Evolutionary conservation across 2,329 filamentous ascomycete species (phyloP).

Genomic region (Pyricularia sp.): DNA sequence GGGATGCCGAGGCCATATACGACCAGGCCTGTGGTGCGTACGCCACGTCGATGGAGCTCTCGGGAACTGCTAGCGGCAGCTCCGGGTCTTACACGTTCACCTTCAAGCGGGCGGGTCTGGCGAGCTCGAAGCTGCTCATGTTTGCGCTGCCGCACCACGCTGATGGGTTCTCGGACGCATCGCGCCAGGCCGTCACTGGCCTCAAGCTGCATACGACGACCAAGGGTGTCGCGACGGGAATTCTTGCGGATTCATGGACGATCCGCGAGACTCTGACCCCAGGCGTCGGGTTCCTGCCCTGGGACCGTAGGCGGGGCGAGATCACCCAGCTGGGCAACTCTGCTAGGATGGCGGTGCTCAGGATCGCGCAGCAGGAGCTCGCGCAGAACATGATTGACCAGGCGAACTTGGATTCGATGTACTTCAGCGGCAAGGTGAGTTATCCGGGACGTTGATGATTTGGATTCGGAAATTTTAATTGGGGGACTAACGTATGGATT

Average conservation of each 20-base stretch:
- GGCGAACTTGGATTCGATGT: conserved; percentile 76
- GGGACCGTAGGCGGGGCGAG: conserved; percentile 47
- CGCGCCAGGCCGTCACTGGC: conserved; percentile 37
- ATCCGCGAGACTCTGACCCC: conserved; percentile 68
- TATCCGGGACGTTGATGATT: no score
- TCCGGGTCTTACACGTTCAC: conserved; percentile 63
- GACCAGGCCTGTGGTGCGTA: conserved; percentile 73
- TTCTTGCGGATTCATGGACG: conserved; percentile 66
- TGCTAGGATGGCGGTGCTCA: conserved; percentile 50
- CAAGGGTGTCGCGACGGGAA: conserved; percentile 69
- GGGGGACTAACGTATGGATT: not conserved
- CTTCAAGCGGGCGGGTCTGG: conserved; percentile 63
- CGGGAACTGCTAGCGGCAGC: conserved; percentile 49
- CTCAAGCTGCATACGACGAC: conserved; percentile 70
- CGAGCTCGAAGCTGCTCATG: conserved; percentile 59
- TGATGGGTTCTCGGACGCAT: conserved; percentile 57
- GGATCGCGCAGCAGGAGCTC: conserved; percentile 62
- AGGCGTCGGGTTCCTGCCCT: conserved; percentile 70
- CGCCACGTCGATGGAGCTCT: conserved; percentile 52
- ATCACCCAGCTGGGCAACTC: conserved; percentile 34
- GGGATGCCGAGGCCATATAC: conserved; percentile 55
- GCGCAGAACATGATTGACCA: conserved; percentile 66
- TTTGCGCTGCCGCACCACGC: conserved; percentile 84
- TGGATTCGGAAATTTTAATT: no score
- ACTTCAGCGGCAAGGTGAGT: conserved; percentile 75